Base-by-base conservation (phyloP, 2,329 filamentous ascomycete species). In the Epichloe coenophiala region DNA sequence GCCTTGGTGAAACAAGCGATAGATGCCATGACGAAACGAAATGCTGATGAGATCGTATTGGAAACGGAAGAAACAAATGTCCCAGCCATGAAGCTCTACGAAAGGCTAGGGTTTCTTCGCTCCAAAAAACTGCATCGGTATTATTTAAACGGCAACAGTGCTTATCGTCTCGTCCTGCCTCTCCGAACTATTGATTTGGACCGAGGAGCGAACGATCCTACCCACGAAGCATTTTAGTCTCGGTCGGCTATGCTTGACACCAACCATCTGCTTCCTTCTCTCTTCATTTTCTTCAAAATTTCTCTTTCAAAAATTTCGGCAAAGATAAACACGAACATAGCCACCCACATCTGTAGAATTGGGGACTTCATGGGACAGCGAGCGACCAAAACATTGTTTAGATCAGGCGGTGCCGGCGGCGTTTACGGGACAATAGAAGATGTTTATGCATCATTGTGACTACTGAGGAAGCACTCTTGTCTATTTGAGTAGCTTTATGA, bases 31-130 rank as follows among this genome's bases (percentile, higher is more conserved):
- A 80, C 81, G 11, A 77, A 80, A 51, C 77, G 84, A 48, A 77
- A 86, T 59, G 93, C 93, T 23, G 91, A 97, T 63, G 93, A 98
- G 71, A 83, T 98, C 54, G 91, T 94, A 2, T 78, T 98, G 31
- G 93, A 98, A 70, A 98, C 93, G 0, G 93, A 98, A 69, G 88
- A 94, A 66, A 88, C 85, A 15, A 98, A 98, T 63, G 79, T 81
- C 1, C 83, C 89, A 1, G 93, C 90, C 19, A 88, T 97, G 72
- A 86, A 88, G 56, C 72, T 98, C 9, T 98, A 98, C 67, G 91
- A 98, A 66, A 77, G 89, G 1, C 74, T 98, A 7, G 93, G 93
- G 0, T 98, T 98, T 62, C 68, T 97, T 21, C 77, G 91, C 48
- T 95, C 88, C 53, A 98, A 98, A 68, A 86, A 89, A 54, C 69